A percentile compares a stretch with the other conserved stretches of the same genome.
Evolutionary conservation across 768 basidiomycete genomes (phyloP).

Genomic region (Rhodotorula paludigena): DNA sequence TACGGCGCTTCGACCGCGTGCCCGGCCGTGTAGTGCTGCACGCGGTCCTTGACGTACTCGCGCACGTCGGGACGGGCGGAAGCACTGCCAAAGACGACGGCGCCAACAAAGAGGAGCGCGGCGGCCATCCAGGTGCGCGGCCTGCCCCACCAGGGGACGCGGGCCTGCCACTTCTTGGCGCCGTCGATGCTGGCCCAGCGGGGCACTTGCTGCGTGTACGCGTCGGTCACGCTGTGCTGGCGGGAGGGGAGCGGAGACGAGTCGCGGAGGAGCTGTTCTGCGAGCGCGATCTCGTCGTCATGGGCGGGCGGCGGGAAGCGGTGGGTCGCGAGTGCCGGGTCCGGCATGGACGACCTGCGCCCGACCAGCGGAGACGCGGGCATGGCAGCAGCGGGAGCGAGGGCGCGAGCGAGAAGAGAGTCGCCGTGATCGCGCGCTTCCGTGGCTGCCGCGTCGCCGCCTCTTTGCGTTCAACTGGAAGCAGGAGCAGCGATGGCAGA

Average conservation of each 20-base stretch:
- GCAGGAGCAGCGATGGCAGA: background rate
- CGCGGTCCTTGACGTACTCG: background rate
- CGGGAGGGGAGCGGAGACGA: background rate
- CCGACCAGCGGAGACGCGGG: too few species aligned
- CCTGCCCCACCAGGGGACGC: background rate
- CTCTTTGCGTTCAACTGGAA: too few species aligned
- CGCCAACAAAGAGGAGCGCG: background rate
- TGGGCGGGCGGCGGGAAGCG: background rate
- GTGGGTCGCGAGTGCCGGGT: background rate
- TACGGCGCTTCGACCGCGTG: background rate
- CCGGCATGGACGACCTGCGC: background rate
- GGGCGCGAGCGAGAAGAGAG: too few species aligned
- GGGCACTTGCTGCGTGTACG: background rate
- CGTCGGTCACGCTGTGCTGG: background rate
- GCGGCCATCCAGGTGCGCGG: background rate
- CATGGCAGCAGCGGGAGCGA: too few species aligned
- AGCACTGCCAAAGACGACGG: background rate
- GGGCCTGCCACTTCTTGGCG: background rate
- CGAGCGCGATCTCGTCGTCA: background rate
- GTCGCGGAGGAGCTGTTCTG: background rate
- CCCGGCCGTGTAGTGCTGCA: background rate
- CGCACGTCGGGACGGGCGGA: background rate
- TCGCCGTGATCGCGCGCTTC: too few species aligned
- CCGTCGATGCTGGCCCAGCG: too few species aligned
- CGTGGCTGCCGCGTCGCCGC: too few species aligned